Evolutionary conservation across 106 monocot species (phyloP), one percentile per base, ranked within the genome.

Genomic region (Posidonia australis): DNA sequence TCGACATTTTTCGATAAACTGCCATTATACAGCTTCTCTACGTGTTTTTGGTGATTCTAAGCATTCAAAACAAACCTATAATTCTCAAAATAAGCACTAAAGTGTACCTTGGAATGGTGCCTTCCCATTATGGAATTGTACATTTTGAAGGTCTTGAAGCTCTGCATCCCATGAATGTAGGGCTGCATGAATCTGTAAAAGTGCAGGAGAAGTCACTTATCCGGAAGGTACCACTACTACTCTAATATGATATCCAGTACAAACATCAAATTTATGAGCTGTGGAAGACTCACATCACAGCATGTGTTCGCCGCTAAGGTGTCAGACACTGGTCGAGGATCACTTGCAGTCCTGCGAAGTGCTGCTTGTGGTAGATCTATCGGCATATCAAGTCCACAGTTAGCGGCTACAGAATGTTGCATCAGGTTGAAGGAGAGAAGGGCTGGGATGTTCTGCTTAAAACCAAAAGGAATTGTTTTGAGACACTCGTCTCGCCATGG

Each of bases 111-210:
- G 30, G 10, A 24, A 27, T 64, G 63, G 25, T 62, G 27, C 36
- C 42, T 46, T 46, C 9, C 5, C 36, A 45, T 64, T n/a, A n/a
- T 22, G n/a, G 16, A 45, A 46, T 5, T 64, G 17, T 21, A 3
- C 44, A 64, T n/a, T n/a, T n/a, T n/a, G n/a, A n/a, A n/a, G n/a
- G n/a, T 64, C 18, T 46, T 64, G 44, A 24, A 62, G 32, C 22
- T 62, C 61, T 22, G 42, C 18, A 36, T 62, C n/a, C 61, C 45
- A 64, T 45, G 23, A 6, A 64, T 44, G 25, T 45, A 44, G 46
- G 45, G 63, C 42, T 41, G 45, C 10, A 5, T 16, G 12, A 64
- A 5, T 10, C 21, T 64, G 43, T 45, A 43, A 45, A 45, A 22
- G 11, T 42, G 45, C 45, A 44, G 25, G 36, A 41, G 18, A 32